Evolutionary conservation across 495 filamentous ascomycete genomes (phyloP).

Genomic region (Lasiosphaeriaceae sp.): DNA sequence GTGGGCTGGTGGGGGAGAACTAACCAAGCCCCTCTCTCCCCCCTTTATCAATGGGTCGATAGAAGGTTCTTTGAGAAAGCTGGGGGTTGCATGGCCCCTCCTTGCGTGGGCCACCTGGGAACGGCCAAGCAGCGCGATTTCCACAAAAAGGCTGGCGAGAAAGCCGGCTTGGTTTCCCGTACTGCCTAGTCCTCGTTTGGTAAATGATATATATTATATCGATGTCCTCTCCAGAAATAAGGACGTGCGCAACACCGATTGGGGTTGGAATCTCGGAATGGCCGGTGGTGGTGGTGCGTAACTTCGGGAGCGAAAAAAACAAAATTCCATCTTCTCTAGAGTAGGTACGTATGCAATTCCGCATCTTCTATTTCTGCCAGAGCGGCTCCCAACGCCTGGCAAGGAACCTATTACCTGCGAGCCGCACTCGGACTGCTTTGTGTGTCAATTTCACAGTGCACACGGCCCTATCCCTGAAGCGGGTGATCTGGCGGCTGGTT

Average conservation of each 20-base stretch:
- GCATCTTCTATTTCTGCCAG: no score
- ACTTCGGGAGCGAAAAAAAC: neutral
- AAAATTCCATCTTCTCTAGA: no score
- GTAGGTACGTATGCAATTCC: neutral
- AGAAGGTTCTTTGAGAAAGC: slow-evolving; percentile 16
- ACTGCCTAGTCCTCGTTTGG: slow-evolving; percentile 1
- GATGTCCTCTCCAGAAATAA: neutral
- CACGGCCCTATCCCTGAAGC: neutral
- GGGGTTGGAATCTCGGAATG: neutral
- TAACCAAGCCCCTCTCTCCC: neutral
- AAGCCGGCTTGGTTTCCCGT: slow-evolving; percentile 10
- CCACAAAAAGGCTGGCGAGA: slow-evolving; percentile 9
- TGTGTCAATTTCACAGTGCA: neutral
- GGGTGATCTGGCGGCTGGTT: neutral
- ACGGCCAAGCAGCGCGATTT: slow-evolving; percentile 7
- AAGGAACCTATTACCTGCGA: neutral
- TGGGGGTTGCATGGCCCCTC: slow-evolving; percentile 9
- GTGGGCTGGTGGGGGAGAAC: neutral
- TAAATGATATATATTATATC: neutral
- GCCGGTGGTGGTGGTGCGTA: neutral
- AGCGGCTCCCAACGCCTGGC: neutral
- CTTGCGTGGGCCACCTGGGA: slow-evolving; percentile 6
- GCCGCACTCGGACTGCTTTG: no score
- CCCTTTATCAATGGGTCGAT: slow-evolving; percentile 6
- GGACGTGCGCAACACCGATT: neutral